phyloP scores from a whole-genome alignment of 768 basidiomycete genomes.

The Mycena alexandri region DNA sequence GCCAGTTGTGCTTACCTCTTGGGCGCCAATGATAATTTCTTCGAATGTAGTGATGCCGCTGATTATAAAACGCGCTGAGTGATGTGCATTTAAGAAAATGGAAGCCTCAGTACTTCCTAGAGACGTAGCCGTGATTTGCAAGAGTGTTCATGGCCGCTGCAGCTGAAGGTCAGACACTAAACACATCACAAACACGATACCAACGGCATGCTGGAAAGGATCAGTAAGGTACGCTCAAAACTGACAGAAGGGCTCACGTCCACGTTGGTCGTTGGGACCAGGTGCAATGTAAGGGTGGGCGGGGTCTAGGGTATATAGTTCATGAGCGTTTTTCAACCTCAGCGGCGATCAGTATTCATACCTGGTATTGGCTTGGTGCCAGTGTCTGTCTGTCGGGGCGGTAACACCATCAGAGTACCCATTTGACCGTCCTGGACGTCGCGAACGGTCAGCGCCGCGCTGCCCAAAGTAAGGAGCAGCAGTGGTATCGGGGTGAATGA shows the following conservation, averaged over 20 bases:
- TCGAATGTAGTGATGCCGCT: too few relatives aligned
- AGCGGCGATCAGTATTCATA: conserved; percentile 4
- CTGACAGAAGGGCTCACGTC: conserved; percentile 19
- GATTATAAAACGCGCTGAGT: too few relatives aligned
- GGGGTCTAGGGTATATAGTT: background rate
- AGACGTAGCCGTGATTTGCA: background rate
- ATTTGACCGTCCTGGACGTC: conserved; percentile 27
- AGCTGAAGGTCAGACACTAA: conserved; percentile 3
- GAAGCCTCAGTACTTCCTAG: conserved; percentile 4
- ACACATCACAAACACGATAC: conserved; percentile 3
- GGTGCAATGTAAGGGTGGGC: conserved; percentile 21
- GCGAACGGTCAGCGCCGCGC: conserved; percentile 14
- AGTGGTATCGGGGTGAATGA: conserved; percentile 9
- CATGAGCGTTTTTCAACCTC: conserved; percentile 1
- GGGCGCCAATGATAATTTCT: background rate
- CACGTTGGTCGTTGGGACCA: conserved; percentile 18
- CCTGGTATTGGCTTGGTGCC: conserved; percentile 19
- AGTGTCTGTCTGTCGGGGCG: conserved; percentile 13
- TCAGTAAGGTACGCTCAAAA: conserved; percentile 12
- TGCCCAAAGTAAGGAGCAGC: conserved; percentile 7
- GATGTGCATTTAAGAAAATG: background rate
- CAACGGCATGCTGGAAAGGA: conserved; percentile 27
- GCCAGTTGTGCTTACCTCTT: background rate
- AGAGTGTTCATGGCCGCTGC: conserved; percentile 24
- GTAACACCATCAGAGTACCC: conserved; percentile 20